Evolutionary conservation across 2,329 filamentous ascomycete species (phyloP).

Genomic region (Penicillium frequentans): DNA sequence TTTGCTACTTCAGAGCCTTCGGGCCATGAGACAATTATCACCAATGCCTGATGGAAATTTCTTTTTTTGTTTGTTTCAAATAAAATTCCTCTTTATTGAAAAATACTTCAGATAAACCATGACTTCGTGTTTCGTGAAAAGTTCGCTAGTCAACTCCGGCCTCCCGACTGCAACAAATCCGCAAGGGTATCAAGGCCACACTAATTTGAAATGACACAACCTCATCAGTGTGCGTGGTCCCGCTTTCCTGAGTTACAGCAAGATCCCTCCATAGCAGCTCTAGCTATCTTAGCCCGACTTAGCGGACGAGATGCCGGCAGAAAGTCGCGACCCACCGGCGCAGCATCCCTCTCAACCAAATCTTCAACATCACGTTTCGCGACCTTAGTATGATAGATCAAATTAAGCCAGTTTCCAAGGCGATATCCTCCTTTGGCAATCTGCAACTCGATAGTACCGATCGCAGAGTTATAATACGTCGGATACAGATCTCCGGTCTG

Average conservation of each 20-base stretch:
- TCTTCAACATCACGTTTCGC: constrained; percentile 10
- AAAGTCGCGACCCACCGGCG: constrained; percentile 1
- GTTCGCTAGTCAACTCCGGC: too few species aligned
- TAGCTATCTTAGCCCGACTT: constrained; percentile 20
- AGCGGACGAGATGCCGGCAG: constrained; percentile 9
- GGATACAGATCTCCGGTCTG: constrained; percentile 65
- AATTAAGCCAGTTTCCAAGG: constrained; percentile 55
- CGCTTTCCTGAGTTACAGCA: constrained; percentile 16
- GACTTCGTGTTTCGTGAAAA: neutral
- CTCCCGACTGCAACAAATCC: neutral
- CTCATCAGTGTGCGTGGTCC: constrained; percentile 3
- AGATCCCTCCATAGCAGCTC: constrained; percentile 21
- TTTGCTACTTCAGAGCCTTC: constrained; percentile 1
- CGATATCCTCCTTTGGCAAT: constrained; percentile 69
- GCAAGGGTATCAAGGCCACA: too few species aligned
- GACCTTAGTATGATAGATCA: constrained; percentile 16
- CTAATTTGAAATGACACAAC: too few species aligned
- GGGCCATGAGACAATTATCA: constrained; percentile 1
- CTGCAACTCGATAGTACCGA: constrained; percentile 60
- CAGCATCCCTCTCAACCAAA: neutral
- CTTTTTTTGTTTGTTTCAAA: neutral
- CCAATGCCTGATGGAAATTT: neutral
- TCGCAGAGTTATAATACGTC: constrained; percentile 53
- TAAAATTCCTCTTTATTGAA: neutral
- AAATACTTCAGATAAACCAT: neutral